phyloP scores from a whole-genome alignment of 177 flowering plant genomes.

The Vitis hybrid region DNA sequence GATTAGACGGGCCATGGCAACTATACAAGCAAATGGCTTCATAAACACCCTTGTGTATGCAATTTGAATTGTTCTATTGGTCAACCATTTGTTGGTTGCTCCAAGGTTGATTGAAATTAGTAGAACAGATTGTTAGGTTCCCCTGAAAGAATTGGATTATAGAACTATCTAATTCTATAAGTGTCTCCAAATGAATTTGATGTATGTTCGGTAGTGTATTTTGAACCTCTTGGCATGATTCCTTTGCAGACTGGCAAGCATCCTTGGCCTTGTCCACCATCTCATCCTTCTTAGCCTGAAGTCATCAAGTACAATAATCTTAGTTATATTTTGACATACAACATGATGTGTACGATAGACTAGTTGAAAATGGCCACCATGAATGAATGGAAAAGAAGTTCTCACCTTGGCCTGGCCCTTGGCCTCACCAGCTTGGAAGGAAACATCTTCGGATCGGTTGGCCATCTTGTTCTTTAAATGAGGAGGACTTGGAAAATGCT shows the following conservation, averaged over 20 bases:
- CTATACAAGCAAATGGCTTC: too few relatives aligned
- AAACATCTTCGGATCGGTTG: constrained; percentile 18
- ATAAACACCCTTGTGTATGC: too few relatives aligned
- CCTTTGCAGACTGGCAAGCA: constrained; percentile 2
- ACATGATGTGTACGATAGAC: background rate
- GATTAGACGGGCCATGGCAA: too few relatives aligned
- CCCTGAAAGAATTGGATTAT: too few relatives aligned
- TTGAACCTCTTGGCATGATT: constrained; percentile 6
- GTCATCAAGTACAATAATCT: background rate
- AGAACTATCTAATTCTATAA: too few relatives aligned
- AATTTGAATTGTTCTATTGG: too few relatives aligned
- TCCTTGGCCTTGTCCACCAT: constrained; percentile 5
- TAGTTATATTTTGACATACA: background rate
- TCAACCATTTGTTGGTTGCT: too few relatives aligned
- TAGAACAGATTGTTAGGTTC: too few relatives aligned
- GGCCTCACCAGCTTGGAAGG: constrained; percentile 46
- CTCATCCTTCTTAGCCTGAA: background rate
- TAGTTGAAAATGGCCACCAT: background rate
- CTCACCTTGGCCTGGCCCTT: constrained; percentile 45
- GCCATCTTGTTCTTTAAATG: constrained; percentile 6
- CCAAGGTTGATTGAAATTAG: too few relatives aligned
- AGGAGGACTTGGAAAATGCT: background rate
- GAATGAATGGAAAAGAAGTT: background rate
- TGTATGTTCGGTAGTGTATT: background rate
- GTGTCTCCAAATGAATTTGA: too few relatives aligned